Conservation (phyloP, 495 filamentous ascomycete species). For the Echria macrotheca region DNA sequence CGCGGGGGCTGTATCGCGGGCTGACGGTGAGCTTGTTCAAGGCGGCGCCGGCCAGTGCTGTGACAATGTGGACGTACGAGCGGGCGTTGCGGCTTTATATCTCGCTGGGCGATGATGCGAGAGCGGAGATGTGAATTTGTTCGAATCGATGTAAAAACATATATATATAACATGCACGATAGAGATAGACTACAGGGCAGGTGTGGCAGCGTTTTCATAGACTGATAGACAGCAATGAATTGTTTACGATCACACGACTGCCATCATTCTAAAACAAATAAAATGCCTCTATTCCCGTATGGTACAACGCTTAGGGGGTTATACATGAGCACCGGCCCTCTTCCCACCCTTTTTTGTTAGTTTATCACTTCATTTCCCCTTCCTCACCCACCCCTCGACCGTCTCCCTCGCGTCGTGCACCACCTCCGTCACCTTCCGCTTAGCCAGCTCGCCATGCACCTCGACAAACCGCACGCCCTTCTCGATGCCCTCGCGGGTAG, state of each 20-base stretch:
- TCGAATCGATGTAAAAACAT: too few relatives aligned
- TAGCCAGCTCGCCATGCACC: conserved; percentile 63
- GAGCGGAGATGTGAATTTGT: conserved; percentile 10
- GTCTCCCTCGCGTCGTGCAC: conserved; percentile 65
- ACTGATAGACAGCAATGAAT: too few relatives aligned
- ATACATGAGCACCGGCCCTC: not conserved
- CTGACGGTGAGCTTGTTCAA: conserved; percentile 86
- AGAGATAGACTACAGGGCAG: too few relatives aligned
- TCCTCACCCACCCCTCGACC: conserved; percentile 83
- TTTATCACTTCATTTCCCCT: conserved; percentile 56
- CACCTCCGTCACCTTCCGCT: conserved; percentile 70
- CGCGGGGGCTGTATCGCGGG: conserved; percentile 79
- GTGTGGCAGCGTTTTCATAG: too few relatives aligned
- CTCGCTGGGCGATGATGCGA: conserved; percentile 26
- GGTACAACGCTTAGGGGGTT: not conserved
- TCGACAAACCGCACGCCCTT: conserved; percentile 63
- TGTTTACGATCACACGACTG: too few relatives aligned
- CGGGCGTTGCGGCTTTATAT: conserved; percentile 55
- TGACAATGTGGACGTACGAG: conserved; percentile 99
- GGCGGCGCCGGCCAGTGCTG: conserved; percentile 87
- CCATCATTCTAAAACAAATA: conserved; percentile 5
- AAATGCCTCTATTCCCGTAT: conserved; percentile 4
- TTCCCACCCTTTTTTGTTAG: not conserved
- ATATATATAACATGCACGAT: too few relatives aligned
- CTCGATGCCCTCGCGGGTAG: conserved; percentile 58